A percentile compares a stretch with the other conserved stretches of the same genome.
Conservation (phyloP, 768 basidiomycete genomes). For the Tremella fuciformis region DNA sequence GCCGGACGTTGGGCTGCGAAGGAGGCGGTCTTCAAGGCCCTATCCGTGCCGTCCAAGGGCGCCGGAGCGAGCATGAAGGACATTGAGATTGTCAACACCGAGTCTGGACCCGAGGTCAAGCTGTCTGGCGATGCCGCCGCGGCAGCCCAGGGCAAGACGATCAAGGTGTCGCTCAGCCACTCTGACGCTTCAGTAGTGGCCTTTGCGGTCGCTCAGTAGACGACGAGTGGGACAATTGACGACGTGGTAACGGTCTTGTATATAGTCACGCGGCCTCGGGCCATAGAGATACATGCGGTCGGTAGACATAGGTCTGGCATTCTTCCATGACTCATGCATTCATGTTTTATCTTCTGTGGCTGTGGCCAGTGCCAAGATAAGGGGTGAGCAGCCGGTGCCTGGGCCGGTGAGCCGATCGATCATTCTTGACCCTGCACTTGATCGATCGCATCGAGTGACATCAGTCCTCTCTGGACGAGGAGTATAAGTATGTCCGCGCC, state of each 20-base stretch:
- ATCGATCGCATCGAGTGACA: no score
- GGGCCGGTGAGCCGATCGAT: no score
- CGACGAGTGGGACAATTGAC: slow-evolving; percentile 19
- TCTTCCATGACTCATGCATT: no score
- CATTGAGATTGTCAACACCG: slow-evolving; percentile 80
- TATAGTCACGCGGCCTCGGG: no score
- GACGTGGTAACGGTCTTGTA: neutral
- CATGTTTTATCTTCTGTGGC: no score
- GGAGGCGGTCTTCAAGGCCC: slow-evolving; percentile 90
- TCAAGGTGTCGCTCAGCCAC: slow-evolving; percentile 86
- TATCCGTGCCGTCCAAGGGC: slow-evolving; percentile 84
- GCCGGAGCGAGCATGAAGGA: slow-evolving; percentile 94
- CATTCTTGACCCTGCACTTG: no score
- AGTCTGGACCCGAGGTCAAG: slow-evolving; percentile 63
- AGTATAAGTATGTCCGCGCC: no score
- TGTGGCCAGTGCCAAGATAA: no score
- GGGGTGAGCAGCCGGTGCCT: no score
- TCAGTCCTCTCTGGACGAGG: no score
- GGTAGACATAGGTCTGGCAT: no score
- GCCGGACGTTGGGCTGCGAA: slow-evolving; percentile 97
- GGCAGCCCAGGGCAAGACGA: slow-evolving; percentile 69
- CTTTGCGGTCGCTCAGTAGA: slow-evolving; percentile 49
- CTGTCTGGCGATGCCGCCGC: slow-evolving; percentile 62
- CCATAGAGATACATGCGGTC: no score
- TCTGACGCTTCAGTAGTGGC: slow-evolving; percentile 68